Conservation (phyloP, 2,329 filamentous ascomycete genomes). For the Tolypocladium tropicale region DNA sequence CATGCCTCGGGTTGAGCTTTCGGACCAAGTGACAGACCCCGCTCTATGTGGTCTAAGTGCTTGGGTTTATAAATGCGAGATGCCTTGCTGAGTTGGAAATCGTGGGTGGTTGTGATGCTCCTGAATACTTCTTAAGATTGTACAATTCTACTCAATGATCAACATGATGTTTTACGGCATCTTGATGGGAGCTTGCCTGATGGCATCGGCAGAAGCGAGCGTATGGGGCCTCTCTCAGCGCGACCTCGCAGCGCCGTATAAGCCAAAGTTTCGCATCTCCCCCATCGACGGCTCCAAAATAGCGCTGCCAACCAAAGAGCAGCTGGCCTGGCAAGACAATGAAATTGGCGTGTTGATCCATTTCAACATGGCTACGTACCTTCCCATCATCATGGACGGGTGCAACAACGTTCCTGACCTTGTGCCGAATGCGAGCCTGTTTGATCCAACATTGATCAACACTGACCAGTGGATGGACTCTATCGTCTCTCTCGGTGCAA, state of each 20-base stretch:
- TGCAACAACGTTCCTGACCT: constrained; percentile 14
- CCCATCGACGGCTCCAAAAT: constrained; percentile 15
- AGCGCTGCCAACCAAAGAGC: constrained; percentile 13
- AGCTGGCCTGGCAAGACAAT: constrained; percentile 14
- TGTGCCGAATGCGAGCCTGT: constrained; percentile 11
- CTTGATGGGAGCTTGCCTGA: not conserved
- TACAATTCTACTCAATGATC: not conserved
- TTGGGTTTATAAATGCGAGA: not conserved
- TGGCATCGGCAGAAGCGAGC: not conserved
- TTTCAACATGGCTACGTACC: constrained; percentile 15
- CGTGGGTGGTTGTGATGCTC: not conserved
- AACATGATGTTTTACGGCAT: not conserved
- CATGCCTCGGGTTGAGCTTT: not conserved
- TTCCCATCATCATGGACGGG: constrained; percentile 10
- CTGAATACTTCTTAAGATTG: not conserved
- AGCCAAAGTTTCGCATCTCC: constrained; percentile 9
- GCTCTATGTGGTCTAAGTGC: not conserved
- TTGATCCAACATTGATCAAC: constrained; percentile 11
- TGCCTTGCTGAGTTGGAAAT: not conserved
- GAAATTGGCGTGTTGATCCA: constrained; percentile 16
- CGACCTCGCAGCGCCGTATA: constrained; percentile 5
- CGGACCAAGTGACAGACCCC: not conserved
- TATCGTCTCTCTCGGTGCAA: constrained; percentile 13
- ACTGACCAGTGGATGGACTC: constrained; percentile 18
- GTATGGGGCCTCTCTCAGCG: not conserved